Evolutionary conservation across 2,329 filamentous ascomycete genomes (phyloP).

Genomic region (Incumbomyces lentus): DNA sequence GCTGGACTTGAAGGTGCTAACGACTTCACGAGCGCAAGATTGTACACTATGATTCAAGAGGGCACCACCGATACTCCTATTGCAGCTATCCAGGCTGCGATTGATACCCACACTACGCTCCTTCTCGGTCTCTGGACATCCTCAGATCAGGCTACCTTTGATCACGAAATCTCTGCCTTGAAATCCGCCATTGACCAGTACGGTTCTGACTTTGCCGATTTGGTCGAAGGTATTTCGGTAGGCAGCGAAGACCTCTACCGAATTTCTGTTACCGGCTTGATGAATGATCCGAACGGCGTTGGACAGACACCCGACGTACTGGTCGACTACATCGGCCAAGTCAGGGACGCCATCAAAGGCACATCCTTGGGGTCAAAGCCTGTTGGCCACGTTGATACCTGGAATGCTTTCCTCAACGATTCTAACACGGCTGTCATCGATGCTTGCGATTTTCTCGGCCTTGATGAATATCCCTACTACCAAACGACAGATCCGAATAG

Average conservation of each 20-base stretch:
- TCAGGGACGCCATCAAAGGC: conserved; percentile 52
- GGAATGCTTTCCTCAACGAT: conserved; percentile 49
- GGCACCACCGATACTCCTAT: conserved; percentile 53
- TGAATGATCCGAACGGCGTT: conserved; percentile 27
- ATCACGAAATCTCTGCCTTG: conserved; percentile 61
- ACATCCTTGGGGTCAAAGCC: conserved; percentile 49
- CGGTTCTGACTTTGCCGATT: conserved; percentile 49
- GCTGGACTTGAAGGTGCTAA: conserved; percentile 25
- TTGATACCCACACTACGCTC: conserved; percentile 61
- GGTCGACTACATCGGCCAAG: conserved; percentile 58
- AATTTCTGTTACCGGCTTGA: conserved; percentile 52
- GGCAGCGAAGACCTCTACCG: conserved; percentile 74
- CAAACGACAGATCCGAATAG: conserved; percentile 39
- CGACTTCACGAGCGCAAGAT: conserved; percentile 28
- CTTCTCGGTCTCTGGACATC: conserved; percentile 72
- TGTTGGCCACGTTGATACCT: conserved; percentile 83
- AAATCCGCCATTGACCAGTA: conserved; percentile 60
- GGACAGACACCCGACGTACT: conserved; percentile 54
- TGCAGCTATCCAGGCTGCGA: conserved; percentile 63
- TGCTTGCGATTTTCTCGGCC: conserved; percentile 53
- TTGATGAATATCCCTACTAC: conserved; percentile 41
- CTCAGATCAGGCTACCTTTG: conserved; percentile 41
- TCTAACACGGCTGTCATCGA: conserved; percentile 49
- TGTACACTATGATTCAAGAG: conserved; percentile 49
- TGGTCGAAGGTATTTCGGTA: conserved; percentile 68